A percentile compares a stretch with the other conserved stretches of the same genome.
Evolutionary conservation across 345 rosid species (phyloP).

Genomic region (Erodium maritimum): DNA sequence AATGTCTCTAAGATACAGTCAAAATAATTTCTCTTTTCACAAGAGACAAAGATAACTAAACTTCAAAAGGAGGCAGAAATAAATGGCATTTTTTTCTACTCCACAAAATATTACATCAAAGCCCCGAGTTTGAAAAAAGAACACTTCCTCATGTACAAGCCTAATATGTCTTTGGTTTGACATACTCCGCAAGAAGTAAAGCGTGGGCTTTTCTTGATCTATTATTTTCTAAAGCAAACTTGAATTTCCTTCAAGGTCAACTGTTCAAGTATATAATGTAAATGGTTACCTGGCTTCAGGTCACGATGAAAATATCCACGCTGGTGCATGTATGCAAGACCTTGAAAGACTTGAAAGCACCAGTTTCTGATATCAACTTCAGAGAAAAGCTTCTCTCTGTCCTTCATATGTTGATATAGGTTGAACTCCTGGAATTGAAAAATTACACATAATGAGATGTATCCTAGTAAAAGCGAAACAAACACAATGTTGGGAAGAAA

Average conservation of each 20-base stretch:
- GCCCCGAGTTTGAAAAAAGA: no score
- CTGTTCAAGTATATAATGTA: not conserved
- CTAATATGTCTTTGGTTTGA: not conserved
- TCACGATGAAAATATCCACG: slow-evolving; percentile 96
- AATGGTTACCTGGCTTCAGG: slow-evolving; percentile 78
- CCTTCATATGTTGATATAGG: slow-evolving; percentile 89
- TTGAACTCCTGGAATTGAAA: slow-evolving; percentile 57
- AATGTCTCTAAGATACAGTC: no score
- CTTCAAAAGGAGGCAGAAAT: no score
- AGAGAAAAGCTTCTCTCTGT: slow-evolving; percentile 53
- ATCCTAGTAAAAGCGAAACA: not conserved
- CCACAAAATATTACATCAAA: no score
- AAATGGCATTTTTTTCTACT: no score
- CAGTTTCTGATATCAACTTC: slow-evolving; percentile 77
- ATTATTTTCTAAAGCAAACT: not conserved
- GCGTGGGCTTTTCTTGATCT: not conserved
- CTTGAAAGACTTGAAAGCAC: slow-evolving; percentile 97
- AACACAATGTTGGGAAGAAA: not conserved
- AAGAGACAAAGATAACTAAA: no score
- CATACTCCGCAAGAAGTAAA: not conserved
- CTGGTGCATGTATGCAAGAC: slow-evolving; percentile 89
- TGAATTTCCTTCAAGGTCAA: not conserved
- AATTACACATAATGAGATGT: not conserved
- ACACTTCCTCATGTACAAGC: no score
- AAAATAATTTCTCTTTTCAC: no score